These are phyloP conservation scores for Spizellomyces sp. DNA, from an alignment of 192 early-diverging fungal species.

Conservation along the genomic window DNA sequence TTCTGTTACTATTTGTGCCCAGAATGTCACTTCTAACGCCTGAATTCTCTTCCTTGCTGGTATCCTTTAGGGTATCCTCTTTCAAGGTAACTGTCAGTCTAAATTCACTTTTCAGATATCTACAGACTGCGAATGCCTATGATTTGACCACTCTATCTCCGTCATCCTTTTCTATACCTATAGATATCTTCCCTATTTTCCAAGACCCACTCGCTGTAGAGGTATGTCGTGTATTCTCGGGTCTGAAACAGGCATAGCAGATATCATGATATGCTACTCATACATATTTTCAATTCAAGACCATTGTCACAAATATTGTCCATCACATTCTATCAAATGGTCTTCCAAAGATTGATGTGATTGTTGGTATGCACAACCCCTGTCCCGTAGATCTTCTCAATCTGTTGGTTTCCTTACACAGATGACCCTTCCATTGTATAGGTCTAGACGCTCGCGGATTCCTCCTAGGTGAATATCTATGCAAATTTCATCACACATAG, in stretches of 20 bases:
- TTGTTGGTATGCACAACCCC: conserved; percentile 68
- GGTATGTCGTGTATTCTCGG: conserved; percentile 24
- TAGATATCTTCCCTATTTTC: conserved; percentile 96
- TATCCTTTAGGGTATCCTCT: conserved; percentile 81
- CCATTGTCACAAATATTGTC: conserved; percentile 83
- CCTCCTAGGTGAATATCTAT: conserved; percentile 60
- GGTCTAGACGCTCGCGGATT: conserved; percentile 97
- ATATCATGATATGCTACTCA: background rate
- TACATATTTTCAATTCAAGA: conserved; percentile 10
- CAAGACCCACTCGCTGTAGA: conserved; percentile 92
- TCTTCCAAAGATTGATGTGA: conserved; percentile 76
- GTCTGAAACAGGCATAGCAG: no score
- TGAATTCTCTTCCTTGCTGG: background rate
- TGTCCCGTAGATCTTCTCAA: background rate
- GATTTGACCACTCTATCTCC: no score
- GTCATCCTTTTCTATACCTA: conserved; percentile 39
- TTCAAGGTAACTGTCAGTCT: conserved; percentile 57
- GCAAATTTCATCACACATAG: background rate
- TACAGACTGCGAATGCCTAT: background rate
- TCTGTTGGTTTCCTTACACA: conserved; percentile 16
- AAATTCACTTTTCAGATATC: background rate
- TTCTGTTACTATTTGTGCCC: no score
- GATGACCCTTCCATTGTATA: conserved; percentile 2
- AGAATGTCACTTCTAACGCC: background rate
- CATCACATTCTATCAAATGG: conserved; percentile 68